phyloP scores from a whole-genome alignment of 2,329 filamentous ascomycete genomes.

The Xylariaceae sp. region DNA sequence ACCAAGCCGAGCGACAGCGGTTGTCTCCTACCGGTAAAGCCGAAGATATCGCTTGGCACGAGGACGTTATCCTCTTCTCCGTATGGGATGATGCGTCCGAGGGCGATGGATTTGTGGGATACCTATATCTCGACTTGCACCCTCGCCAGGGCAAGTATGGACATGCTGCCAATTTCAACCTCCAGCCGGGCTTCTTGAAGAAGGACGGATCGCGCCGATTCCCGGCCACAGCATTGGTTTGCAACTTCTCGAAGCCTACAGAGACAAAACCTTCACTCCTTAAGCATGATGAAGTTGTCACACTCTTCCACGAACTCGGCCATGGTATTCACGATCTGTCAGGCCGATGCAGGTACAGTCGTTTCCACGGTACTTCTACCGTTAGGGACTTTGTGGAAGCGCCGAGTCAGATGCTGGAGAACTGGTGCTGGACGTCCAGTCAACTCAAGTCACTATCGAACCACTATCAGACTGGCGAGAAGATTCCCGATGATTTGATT shows the following conservation, averaged over 20 bases:
- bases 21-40: constrained; percentile 63
- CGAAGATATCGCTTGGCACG: constrained; percentile 73
- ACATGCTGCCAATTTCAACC: constrained; percentile 78
- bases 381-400: constrained; percentile 67
- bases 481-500: constrained; percentile 70
- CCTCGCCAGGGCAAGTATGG: constrained; percentile 78
- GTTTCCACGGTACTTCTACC: constrained; percentile 63
- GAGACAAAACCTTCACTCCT: constrained; percentile 70
- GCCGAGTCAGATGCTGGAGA: constrained; percentile 68
- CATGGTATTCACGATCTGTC: constrained; percentile 66
- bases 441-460: constrained; percentile 62
- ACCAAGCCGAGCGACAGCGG: constrained; percentile 57
- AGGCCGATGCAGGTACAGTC: constrained; percentile 56
- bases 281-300: constrained; percentile 78
- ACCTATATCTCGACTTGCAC: constrained; percentile 77
- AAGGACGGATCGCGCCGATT: constrained; percentile 66
- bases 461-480: constrained; percentile 65
- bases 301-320: constrained; percentile 72
- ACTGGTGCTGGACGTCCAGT: constrained; percentile 67
- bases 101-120: constrained; percentile 69
- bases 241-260: constrained; percentile 80
- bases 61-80: constrained; percentile 75
- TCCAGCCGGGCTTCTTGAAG: constrained; percentile 65
- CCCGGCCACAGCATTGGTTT: constrained; percentile 73
- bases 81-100: constrained; percentile 74